phyloP scores from a whole-genome alignment of 2,329 filamentous ascomycete genomes.

The Sporothrix inflata region DNA sequence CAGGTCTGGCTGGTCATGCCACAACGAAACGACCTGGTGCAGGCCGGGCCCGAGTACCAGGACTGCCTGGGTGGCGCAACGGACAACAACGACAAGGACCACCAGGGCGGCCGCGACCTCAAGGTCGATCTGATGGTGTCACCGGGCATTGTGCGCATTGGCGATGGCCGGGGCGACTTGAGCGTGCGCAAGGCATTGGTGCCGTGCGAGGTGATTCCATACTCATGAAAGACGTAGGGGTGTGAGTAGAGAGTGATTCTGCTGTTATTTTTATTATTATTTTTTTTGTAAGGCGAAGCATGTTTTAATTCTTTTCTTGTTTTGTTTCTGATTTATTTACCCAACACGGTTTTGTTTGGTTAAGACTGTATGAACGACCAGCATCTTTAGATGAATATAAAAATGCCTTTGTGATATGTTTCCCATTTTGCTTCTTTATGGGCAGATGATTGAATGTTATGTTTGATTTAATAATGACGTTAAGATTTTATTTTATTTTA shows the following conservation, averaged over 20 bases:
- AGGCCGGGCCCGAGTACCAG: slow-evolving; percentile 30
- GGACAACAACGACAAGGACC: slow-evolving; percentile 20
- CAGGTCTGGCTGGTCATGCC: slow-evolving; percentile 25
- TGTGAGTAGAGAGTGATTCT: neutral
- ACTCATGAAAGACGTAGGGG: neutral
- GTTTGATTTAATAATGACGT: neutral
- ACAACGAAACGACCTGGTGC: slow-evolving; percentile 11
- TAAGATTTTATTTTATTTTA: neutral
- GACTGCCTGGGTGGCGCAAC: slow-evolving; percentile 25
- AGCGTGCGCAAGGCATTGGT: slow-evolving; percentile 25
- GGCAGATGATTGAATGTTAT: no score
- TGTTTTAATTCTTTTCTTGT: neutral
- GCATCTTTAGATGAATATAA: neutral
- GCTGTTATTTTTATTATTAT: neutral
- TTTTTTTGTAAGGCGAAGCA: neutral
- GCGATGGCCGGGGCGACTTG: slow-evolving; percentile 30
- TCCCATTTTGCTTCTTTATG: neutral
- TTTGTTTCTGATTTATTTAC: neutral
- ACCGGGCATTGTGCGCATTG: slow-evolving; percentile 31
- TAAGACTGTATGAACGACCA: neutral
- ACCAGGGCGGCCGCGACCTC: neutral
- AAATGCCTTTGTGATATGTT: neutral
- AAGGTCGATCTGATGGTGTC: slow-evolving; percentile 31
- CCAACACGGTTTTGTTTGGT: neutral
- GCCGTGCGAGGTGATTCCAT: slow-evolving; percentile 30